Evolutionary conservation across 176 grass and related monocot genomes (phyloP), one percentile per base, ranked within the genome.

Genomic region (Saccharum spontaneum): DNA sequence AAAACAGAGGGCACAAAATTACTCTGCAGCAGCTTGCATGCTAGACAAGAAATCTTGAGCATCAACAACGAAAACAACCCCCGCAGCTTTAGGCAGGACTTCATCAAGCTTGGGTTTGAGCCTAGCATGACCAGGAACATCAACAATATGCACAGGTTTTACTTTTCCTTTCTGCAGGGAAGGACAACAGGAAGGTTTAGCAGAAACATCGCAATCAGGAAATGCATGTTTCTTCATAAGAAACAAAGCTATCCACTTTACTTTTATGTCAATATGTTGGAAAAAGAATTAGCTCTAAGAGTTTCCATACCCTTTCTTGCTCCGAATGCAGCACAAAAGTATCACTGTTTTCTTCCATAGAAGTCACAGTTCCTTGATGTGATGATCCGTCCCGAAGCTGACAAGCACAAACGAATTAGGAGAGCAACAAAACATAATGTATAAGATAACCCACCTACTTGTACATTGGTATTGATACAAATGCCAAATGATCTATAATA

Each of bases 61-160:
- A 85, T 98, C 96, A 61, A 95, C 91, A 83, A 93, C 84, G 50
- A 92, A 98, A 89, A 95, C 71, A 64, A 95, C 44, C 41, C 96
- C 93, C 67, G 93, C 96, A 66, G 93, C 79, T 76, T 89, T 84
- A 82, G 91, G 91, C 77, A 95, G 87, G 75, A 90, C 77, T 82
- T 98, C 93, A 67, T 98, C 96, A 83, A 98, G 87, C 70, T 98
- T 95, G 8, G 93, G 83, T 80, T 93, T 95, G 10, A 98, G 93
- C 73, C 89, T 95, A 77, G 96, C 87, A 89, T 98, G 93, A n/a
- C 96, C 96, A 87, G 93, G 96, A 84, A 95, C 93, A 89, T 98
- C 96, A 85, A 98, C 82, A 87, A 98, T 61, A 90, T 91, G 91
- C 43, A 98, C 87, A 59, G 91, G 91, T n/a, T 93, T 94, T 13